phyloP scores from a whole-genome alignment of 208 protist genomes.

The Naegleria fowleri region DNA sequence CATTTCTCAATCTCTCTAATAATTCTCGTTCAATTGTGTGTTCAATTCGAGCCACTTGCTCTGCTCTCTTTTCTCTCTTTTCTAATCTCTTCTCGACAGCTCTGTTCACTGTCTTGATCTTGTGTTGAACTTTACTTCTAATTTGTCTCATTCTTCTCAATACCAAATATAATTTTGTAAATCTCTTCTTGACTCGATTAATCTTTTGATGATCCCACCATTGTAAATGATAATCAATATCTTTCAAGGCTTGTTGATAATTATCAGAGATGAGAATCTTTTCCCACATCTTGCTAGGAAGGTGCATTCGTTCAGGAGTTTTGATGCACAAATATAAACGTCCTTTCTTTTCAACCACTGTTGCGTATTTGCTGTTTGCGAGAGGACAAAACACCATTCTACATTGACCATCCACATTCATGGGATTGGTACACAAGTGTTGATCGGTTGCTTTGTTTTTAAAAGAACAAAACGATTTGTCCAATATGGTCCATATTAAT shows the following conservation, averaged over 20 bases:
- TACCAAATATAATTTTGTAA: conserved; percentile 95
- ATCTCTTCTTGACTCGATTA: conserved; percentile 83
- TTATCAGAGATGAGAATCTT: conserved; percentile 90
- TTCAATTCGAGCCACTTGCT: conserved; percentile 90
- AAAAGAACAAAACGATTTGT: conserved; percentile 28
- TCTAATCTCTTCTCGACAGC: conserved; percentile 90
- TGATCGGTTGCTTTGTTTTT: background rate
- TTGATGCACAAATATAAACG: conserved; percentile 96
- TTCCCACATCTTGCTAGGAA: conserved; percentile 95
- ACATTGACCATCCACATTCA: conserved; percentile 97
- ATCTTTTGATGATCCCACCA: conserved; percentile 84
- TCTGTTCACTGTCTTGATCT: conserved; percentile 92
- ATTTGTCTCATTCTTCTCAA: conserved; percentile 94
- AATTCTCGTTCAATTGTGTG: conserved; percentile 94
- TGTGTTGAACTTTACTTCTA: conserved; percentile 74
- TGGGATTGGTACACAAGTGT: conserved; percentile 90
- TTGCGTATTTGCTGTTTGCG: conserved; percentile 96
- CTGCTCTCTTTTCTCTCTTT: conserved; percentile 88
- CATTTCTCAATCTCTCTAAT: conserved; percentile 85
- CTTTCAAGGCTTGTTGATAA: conserved; percentile 82
- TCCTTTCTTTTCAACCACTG: conserved; percentile 93
- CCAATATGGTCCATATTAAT: conserved; percentile 12
- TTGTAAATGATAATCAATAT: conserved; percentile 89
- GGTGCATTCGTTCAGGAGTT: conserved; percentile 95
- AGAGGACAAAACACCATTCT: conserved; percentile 91